Evolutionary conservation across 2,329 filamentous ascomycete species (phyloP), one percentile per base, ranked within the genome.

Genomic region (Fonsecaea monophora): DNA sequence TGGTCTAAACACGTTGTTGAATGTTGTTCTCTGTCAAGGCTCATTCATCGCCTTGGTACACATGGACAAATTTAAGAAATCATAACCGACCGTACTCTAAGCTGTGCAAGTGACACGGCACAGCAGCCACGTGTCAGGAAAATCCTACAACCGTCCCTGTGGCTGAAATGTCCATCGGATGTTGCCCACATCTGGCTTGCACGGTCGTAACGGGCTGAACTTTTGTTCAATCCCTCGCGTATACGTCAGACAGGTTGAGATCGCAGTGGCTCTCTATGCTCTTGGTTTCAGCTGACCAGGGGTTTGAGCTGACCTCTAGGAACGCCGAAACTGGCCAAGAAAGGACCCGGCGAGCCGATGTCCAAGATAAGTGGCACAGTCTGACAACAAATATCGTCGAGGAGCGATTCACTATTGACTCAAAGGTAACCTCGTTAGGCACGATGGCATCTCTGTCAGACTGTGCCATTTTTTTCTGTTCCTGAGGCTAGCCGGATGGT

Each of bases 181-280:
- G 4, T 38, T 53, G 15, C 34, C 25, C 32, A 53, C 34, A 48
- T 25, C 6, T 32, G 45, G 15, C n/a, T 32, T 42, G 40, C 40
- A 42, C 13, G 40, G 40, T 15, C 32, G 25, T 12, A 6, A 30
- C 5, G 4, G 37, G 45, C 42, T 61, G 59, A 61, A 61, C 59
- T 53, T 61, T 61, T 54, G 59, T 61, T 61, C 59, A 61, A 61
- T 61, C 45, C 18, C 4, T 32, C 12, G 15, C 48, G 59, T 40
- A 53, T 18, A 10, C 30, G 30, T 32, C 4, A 34, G n/a, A n/a
- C 45, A 25, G 15, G 30, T 7, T 37, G 21, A 61, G 34, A 37
- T 61, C 21, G n/a, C 45, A 13, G 3, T 34, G 45, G 37, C 59
- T 9, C 34, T 2, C 25, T 3, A 25, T 25, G 25, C 25, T 25